Evolutionary conservation across 306 rosid genomes (phyloP).

Genomic region (Pterocarpus santalinus): DNA sequence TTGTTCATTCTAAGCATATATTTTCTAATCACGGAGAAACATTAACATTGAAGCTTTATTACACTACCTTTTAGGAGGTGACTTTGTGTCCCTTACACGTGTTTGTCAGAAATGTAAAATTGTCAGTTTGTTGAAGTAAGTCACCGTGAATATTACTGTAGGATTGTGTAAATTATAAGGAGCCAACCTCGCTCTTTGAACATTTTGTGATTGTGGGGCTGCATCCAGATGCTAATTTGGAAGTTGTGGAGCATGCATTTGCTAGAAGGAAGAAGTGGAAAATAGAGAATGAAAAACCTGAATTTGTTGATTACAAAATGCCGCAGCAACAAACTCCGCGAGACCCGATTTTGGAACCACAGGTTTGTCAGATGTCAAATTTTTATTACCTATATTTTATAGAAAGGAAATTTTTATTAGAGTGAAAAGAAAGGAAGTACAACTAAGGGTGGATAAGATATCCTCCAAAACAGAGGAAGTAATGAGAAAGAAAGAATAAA

Average conservation of each 20-base stretch:
- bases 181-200: constrained; percentile 90
- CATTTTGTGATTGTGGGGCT: constrained; percentile 93
- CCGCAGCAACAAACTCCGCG: constrained; percentile 61
- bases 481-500: constrained; percentile 7
- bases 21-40: constrained; percentile 9
- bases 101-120: constrained; percentile 43
- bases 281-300: constrained; percentile 60
- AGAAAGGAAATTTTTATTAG: background rate
- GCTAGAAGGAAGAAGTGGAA: constrained; percentile 81
- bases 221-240: constrained; percentile 86
- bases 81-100: constrained; percentile 38
- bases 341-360: constrained; percentile 83
- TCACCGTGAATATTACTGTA: constrained; percentile 57
- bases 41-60: constrained; percentile 22
- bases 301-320: constrained; percentile 55
- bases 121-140: constrained; percentile 48
- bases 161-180: constrained; percentile 70
- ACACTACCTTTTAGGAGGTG: constrained; percentile 40
- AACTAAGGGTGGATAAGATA: constrained; percentile 13
- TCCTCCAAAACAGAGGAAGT: constrained; percentile 38
- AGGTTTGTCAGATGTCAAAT: constrained; percentile 63
- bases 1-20: background rate
- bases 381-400: constrained; percentile 27
- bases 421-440: constrained; percentile 35
- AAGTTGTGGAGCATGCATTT: constrained; percentile 72